Evolutionary conservation across 108 stramenopile genomes (phyloP), one percentile per base, ranked within the genome.

Genomic region (Discostella stelligeroides): DNA sequence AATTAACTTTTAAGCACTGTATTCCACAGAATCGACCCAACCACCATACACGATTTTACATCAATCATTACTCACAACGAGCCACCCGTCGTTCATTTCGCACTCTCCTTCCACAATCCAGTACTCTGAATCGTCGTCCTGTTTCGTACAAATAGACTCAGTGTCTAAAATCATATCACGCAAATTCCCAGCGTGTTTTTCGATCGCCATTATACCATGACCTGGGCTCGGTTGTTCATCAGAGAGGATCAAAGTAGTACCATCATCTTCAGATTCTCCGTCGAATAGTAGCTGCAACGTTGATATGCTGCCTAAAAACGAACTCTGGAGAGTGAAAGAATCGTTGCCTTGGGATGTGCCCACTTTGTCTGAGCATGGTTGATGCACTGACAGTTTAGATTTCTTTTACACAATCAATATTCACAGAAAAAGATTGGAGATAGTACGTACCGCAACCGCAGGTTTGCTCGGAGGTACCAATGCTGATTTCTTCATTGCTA

Each of bases 81-180:
- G 49, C 70, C 70, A 70, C 25, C 70, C 70, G 41, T 70, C 70
- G 20, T 60, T 70, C 10, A 58, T 60, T 47, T 70, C 70, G n/a
- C 21, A 48, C n/a, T 70, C 70, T 0, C 27, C 50, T 21, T 40
- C 6, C 18, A 70, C 51, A 46, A 70, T 50, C 13, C 29, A 70
- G 49, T 70, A 70, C 21, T 51, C 70, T 25, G 59, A 41, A 29
- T 70, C 70, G 0, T 49, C 49, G 0, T 49, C 49, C 57, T 51
- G 34, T 53, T 51, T 61, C 25, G 7, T 25, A 48, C 20, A 25
- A 12, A 23, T 53, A 45, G 30, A 29, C 23, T 48, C 20, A 15
- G 29, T 49, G 13, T 13, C 27, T 48, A 17, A 48, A 9, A 64
- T 28, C 25, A 20, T 3, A 34, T 38, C 47, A 20, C 9, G 24